Evolutionary conservation across 257 asterid genomes (phyloP).

Genomic region (Solanum bulbocastanum): DNA sequence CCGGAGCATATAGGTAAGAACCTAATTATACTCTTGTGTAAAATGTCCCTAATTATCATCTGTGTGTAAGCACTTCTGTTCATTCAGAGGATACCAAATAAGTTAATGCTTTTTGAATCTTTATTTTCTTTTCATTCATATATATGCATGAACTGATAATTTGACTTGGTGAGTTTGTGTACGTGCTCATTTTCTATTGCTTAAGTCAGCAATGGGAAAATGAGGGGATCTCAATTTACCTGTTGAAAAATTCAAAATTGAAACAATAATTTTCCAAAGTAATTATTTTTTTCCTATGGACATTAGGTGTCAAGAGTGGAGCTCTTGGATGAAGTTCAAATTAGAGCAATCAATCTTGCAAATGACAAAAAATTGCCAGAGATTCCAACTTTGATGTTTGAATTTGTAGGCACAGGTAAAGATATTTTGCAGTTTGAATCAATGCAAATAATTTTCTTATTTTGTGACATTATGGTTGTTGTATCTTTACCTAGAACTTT

Average conservation of each 20-base stretch:
- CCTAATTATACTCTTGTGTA: not conserved
- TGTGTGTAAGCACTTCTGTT: not conserved
- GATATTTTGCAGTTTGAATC: not conserved
- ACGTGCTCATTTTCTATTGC: not conserved
- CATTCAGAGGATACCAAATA: not conserved
- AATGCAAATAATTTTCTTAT: not conserved
- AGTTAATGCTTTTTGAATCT: not conserved
- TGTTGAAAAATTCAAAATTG: not conserved
- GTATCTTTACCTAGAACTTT: not conserved
- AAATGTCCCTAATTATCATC: not conserved
- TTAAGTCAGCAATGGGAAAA: not conserved
- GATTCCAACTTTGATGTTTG: conserved; percentile 94
- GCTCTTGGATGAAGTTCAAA: conserved; percentile 94
- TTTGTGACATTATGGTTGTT: not conserved
- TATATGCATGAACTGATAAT: not conserved
- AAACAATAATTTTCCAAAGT: not conserved
- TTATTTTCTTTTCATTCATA: not conserved
- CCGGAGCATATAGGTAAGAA: not conserved
- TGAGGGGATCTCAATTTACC: not conserved
- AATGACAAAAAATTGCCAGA: conserved; percentile 86
- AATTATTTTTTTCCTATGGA: not conserved
- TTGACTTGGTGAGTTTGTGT: not conserved
- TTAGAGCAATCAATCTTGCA: conserved; percentile 81
- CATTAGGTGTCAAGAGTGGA: conserved; percentile 88
- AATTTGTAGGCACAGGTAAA: conserved; percentile 92